phyloP scores from a whole-genome alignment of 192 early-diverging fungal genomes.

The Coemansia sp. region DNA sequence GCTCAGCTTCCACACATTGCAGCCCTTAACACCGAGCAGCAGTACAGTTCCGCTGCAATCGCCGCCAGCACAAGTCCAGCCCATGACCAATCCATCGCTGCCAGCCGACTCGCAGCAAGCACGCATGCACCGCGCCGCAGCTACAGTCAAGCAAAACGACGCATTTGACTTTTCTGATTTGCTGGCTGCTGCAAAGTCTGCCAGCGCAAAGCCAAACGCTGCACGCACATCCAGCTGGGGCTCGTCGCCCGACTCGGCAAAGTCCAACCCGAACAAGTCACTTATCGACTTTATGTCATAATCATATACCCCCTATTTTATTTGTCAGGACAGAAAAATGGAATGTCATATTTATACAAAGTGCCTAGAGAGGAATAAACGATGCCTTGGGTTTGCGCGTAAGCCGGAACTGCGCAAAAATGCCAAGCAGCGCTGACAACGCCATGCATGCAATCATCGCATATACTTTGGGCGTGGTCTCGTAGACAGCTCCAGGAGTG shows the following conservation, averaged over 20 bases:
- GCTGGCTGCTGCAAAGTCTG: conserved; percentile 41
- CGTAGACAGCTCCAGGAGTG: conserved; percentile 51
- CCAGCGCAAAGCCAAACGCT: conserved; percentile 14
- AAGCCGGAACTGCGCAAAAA: conserved; percentile 64
- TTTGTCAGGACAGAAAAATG: neutral
- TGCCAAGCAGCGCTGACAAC: conserved; percentile 63
- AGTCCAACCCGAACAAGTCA: conserved; percentile 9
- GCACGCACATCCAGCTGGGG: conserved; percentile 43
- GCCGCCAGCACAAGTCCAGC: conserved; percentile 11
- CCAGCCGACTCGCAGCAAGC: conserved; percentile 43
- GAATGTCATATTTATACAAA: conserved; percentile 2
- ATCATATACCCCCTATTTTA: neutral
- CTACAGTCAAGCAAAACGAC: conserved; percentile 23
- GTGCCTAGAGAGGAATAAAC: conserved; percentile 19
- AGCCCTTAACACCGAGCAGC: neutral
- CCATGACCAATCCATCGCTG: conserved; percentile 50
- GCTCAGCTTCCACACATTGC: conserved; percentile 26
- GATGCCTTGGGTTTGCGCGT: conserved; percentile 38
- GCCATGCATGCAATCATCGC: conserved; percentile 72
- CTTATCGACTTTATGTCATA: conserved; percentile 43
- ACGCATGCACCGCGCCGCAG: conserved; percentile 18
- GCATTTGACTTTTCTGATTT: conserved; percentile 54
- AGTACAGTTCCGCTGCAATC: neutral
- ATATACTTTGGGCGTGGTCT: conserved; percentile 61
- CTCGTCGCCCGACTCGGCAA: conserved; percentile 33